Evolutionary conservation across 169 alveolate genomes (phyloP).

Genomic region (Plasmodium malariae): DNA sequence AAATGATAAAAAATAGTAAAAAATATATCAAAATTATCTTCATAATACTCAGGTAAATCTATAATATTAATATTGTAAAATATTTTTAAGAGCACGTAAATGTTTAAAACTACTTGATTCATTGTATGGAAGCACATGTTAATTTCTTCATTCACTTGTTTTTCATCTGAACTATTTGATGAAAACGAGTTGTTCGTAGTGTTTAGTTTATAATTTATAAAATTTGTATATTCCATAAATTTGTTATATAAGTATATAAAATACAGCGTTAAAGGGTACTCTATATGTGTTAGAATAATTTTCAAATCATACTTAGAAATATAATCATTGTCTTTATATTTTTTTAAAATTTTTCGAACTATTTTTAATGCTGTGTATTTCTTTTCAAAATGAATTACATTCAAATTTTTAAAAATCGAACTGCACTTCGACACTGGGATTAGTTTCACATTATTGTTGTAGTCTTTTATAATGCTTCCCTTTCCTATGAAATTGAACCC

Average conservation of each 20-base stretch:
- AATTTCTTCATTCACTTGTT: background rate
- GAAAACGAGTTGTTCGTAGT: background rate
- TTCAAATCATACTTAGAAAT: conserved; percentile 49
- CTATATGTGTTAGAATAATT: conserved; percentile 64
- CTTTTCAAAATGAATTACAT: background rate
- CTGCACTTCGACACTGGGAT: background rate
- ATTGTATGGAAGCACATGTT: conserved; percentile 15
- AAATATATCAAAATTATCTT: conserved; percentile 55
- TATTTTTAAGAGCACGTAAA: conserved; percentile 20
- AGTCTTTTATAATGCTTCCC: conserved; percentile 43
- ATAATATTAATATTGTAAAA: conserved; percentile 24
- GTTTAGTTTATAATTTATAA: conserved; percentile 5
- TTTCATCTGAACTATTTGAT: background rate
- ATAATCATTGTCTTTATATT: conserved; percentile 58
- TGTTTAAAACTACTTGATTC: conserved; percentile 22
- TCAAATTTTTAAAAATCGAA: background rate
- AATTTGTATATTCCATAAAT: conserved; percentile 20
- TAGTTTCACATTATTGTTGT: conserved; percentile 27
- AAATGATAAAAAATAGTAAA: conserved; percentile 29
- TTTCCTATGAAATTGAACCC: conserved; percentile 27
- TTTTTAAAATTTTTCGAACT: conserved; percentile 38
- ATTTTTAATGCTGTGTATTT: conserved; percentile 48
- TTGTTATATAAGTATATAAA: conserved; percentile 29
- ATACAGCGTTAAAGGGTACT: conserved; percentile 41
- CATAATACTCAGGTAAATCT: conserved; percentile 64